Base-by-base conservation (phyloP, 2,329 filamentous ascomycete species). In the Dactylellina drechsleri region DNA sequence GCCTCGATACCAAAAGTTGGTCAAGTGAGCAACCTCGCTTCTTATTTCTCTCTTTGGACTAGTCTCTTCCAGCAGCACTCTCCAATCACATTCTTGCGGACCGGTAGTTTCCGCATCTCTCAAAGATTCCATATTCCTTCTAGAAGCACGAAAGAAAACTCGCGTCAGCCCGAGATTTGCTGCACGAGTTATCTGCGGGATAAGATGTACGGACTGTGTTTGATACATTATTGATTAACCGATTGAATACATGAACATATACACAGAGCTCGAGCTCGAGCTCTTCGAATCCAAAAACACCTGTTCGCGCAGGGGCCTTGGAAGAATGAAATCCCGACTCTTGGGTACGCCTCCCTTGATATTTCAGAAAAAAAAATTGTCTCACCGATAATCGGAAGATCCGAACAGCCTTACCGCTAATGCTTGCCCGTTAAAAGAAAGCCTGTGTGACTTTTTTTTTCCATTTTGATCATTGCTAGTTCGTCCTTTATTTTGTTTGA, bases 341-440 rank as follows among this genome's bases (percentile, higher is more conserved):
- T 72, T 26, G 54, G 68, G 60, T 62, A 61, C 16, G 45, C 18
- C 13, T 62, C 41, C 20, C 36, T 26, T 61, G 23, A 10, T 58
- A 45, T 53, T 45, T 36, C 31, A 36, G 16, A 41, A 36, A 50
- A n/a, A n/a, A n/a, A 47, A 50, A 18, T 72, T 64, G 62, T 65
- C 62, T 59, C 52, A 60, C 53, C 60, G 41, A 23, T 15, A 36
- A 49, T 74, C 70, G 70, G 70, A 59, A 74, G 60, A 74, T 54
- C 70, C 70, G 70, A 74, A 57, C 70, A 74, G 70, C 70, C 70
- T 67, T 74, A 74, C 70, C 70, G 70, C 70, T 67, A 67, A 74
- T 41, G 62, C 70, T 62, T 67, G 70, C 47, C 54, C 20, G 20
- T 47, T 28, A 67, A 64, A 62, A 57, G 64, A 66, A 18, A 20